A percentile compares a stretch with the other conserved stretches of the same genome.
Evolutionary conservation across 2,329 filamentous ascomycete genomes (phyloP).

Genomic region (Bertia moriformis): DNA sequence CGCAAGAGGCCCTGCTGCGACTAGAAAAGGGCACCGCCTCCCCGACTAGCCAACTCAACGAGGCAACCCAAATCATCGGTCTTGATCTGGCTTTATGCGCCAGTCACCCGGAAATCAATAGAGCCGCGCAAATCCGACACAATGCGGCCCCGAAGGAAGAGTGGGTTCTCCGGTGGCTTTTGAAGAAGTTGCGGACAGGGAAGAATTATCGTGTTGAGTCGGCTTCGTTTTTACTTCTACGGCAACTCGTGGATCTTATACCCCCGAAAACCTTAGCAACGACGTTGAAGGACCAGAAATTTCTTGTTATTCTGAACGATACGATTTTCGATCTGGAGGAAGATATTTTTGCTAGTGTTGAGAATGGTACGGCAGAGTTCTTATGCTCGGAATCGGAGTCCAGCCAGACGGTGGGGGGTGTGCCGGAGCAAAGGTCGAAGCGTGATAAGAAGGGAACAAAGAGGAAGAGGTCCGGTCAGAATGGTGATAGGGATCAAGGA

Average conservation of each 20-base stretch:
- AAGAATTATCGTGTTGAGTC: background rate
- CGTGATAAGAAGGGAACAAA: background rate
- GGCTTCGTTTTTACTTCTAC: background rate
- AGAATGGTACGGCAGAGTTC: background rate
- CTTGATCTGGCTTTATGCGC: constrained; percentile 15
- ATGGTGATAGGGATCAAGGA: background rate
- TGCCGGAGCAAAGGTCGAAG: background rate
- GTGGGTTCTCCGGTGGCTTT: constrained; percentile 1
- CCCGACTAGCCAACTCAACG: constrained; percentile 19
- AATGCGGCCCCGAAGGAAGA: background rate
- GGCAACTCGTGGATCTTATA: background rate
- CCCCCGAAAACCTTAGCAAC: background rate
- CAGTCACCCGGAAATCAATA: constrained; percentile 13
- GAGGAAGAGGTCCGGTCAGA: background rate
- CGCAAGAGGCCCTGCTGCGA: constrained; percentile 24
- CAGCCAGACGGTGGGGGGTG: background rate
- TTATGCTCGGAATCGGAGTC: background rate
- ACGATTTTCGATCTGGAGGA: background rate
- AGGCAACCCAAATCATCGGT: constrained; percentile 24
- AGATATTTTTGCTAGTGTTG: background rate
- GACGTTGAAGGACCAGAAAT: background rate
- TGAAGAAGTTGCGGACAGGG: constrained; percentile 1
- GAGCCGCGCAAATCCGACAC: constrained; percentile 7
- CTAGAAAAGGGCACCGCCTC: constrained; percentile 24
- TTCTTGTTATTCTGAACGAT: background rate